Percentiles rank a stretch among this genome's conserved stretches.
These are phyloP conservation scores for Ballota nigra DNA, from an alignment of 257 asterid genomes.

Conservation along the genomic window DNA sequence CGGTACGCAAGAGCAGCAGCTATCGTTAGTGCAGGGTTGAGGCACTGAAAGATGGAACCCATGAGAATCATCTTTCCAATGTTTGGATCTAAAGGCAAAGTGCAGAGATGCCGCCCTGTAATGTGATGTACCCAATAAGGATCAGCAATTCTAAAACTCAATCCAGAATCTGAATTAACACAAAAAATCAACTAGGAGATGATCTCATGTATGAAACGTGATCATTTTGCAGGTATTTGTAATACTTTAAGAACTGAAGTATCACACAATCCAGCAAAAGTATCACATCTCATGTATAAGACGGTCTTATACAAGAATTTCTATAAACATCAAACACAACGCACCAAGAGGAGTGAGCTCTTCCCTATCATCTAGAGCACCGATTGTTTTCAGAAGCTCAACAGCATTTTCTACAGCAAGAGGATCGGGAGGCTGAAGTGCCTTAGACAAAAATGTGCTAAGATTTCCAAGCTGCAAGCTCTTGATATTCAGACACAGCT, in stretches of 20 bases:
- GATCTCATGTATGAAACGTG: too few species aligned
- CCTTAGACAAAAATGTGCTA: constrained; percentile 75
- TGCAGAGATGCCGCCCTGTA: constrained; percentile 84
- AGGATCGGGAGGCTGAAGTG: constrained; percentile 95
- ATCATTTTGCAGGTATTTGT: too few species aligned
- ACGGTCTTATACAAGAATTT: too few species aligned
- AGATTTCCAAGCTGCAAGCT: constrained; percentile 75
- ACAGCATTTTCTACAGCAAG: constrained; percentile 88
- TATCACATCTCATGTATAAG: too few species aligned
- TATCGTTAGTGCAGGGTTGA: constrained; percentile 86
- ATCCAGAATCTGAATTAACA: neutral
- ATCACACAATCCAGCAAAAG: too few species aligned
- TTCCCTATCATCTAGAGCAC: constrained; percentile 86
- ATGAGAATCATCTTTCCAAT: constrained; percentile 99
- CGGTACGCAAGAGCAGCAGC: constrained; percentile 96
- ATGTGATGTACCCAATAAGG: constrained; percentile 12
- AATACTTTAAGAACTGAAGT: too few species aligned
- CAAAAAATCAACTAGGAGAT: neutral
- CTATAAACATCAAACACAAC: constrained; percentile 17
- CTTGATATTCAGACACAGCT: constrained; percentile 91
- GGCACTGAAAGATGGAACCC: constrained; percentile 96
- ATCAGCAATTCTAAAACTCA: neutral
- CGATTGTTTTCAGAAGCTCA: constrained; percentile 93
- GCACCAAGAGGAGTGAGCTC: constrained; percentile 95
- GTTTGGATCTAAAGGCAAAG: constrained; percentile 93